Conservation (phyloP, 1,284 basidiomycete genomes). For the Tranzscheliella williamsii region DNA sequence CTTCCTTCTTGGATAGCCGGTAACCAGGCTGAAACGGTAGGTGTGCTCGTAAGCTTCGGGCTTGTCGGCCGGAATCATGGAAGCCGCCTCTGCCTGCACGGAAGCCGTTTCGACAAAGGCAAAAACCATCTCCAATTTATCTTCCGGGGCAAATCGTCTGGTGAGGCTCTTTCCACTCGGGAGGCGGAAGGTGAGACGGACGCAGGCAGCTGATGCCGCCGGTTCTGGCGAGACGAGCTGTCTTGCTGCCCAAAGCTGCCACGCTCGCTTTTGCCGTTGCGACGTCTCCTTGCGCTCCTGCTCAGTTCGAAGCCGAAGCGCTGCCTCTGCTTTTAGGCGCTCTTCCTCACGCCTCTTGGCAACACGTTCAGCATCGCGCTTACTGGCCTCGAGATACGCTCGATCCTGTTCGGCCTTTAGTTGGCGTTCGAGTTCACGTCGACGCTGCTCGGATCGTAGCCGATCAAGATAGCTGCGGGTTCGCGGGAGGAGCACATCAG, state of each 20-base stretch:
- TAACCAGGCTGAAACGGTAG: conserved; percentile 48
- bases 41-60: conserved; percentile 31
- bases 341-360: conserved; percentile 36
- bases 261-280: conserved; percentile 20
- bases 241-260: conserved; percentile 46
- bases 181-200: conserved; percentile 44
- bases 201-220: background rate
- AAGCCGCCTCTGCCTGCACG: background rate
- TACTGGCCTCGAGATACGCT: conserved; percentile 45
- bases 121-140: conserved; percentile 40
- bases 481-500: conserved; percentile 46
- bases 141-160: conserved; percentile 24
- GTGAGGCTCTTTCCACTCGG: conserved; percentile 44
- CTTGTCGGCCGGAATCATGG: background rate
- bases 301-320: conserved; percentile 12
- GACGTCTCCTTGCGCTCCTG: conserved; percentile 11
- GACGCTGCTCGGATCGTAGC: conserved; percentile 36
- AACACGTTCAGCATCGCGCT: conserved; percentile 39
- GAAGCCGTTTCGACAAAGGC: conserved; percentile 45
- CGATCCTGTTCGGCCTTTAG: conserved; percentile 50
- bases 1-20: conserved; percentile 45
- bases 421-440: conserved; percentile 43
- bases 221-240: conserved; percentile 44
- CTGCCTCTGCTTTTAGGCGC: conserved; percentile 10
- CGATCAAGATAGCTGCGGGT: conserved; percentile 39